A percentile compares a stretch with the other conserved stretches of the same genome.
Evolutionary conservation across 306 rosid genomes (phyloP).

Genomic region (Pyrus communis): DNA sequence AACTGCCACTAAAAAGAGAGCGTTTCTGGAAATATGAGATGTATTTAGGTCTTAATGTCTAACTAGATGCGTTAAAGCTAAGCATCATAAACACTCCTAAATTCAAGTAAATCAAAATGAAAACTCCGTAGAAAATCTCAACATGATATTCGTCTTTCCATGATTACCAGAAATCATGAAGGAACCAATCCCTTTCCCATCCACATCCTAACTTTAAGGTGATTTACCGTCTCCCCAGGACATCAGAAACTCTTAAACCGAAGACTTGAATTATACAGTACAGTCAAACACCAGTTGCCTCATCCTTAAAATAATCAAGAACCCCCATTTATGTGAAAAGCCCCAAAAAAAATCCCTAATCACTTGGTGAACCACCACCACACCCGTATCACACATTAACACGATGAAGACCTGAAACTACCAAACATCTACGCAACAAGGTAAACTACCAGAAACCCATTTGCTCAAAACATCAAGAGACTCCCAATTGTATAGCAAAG

Average conservation of each 20-base stretch:
- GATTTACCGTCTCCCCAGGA: background rate
- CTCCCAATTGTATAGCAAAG: background rate
- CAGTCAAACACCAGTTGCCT: background rate
- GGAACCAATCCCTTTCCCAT: background rate
- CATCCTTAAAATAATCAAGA: background rate
- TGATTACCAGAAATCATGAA: background rate
- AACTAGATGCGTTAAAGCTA: background rate
- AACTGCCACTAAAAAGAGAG: background rate
- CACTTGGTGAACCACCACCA: background rate
- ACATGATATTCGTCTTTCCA: background rate
- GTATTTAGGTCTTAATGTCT: background rate
- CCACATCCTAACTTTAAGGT: background rate
- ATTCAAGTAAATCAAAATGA: background rate
- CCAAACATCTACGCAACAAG: background rate
- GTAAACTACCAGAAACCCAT: background rate
- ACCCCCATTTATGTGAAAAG: background rate
- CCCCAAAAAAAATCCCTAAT: background rate
- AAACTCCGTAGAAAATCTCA: background rate
- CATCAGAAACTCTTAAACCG: background rate
- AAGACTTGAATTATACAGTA: background rate
- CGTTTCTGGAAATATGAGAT: background rate
- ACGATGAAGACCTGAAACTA: background rate
- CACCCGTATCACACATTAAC: background rate
- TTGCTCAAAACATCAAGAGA: slow-evolving; percentile 4
- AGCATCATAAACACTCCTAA: background rate